Evolutionary conservation across 208 protist genomes (phyloP).

Genomic region (Blastocrithidia nonstop): DNA sequence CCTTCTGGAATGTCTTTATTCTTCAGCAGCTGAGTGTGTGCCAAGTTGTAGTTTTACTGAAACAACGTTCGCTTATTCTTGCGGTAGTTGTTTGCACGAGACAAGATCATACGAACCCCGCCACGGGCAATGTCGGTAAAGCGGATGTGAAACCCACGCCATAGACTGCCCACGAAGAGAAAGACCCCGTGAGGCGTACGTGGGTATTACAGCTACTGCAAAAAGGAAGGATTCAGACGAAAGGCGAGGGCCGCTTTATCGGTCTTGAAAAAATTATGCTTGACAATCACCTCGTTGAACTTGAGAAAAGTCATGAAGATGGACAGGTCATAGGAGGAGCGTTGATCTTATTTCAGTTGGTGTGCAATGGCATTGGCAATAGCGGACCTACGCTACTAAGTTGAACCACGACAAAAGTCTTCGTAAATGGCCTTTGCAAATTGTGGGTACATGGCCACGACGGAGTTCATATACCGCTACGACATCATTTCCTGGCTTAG

Average conservation of each 20-base stretch:
- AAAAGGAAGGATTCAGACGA: conserved; percentile 79
- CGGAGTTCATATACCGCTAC: conserved; percentile 63
- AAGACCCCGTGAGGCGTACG: conserved; percentile 84
- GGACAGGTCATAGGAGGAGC: conserved; percentile 40
- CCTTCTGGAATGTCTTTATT: conserved; percentile 97
- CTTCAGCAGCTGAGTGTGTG: conserved; percentile 89
- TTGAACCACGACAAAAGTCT: conserved; percentile 73
- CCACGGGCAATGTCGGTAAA: conserved; percentile 92
- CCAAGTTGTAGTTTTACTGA: conserved; percentile 95
- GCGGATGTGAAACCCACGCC: conserved; percentile 94
- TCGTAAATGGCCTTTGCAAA: conserved; percentile 79
- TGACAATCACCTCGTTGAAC: conserved; percentile 88
- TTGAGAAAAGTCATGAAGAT: conserved; percentile 79
- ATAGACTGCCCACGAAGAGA: conserved; percentile 85
- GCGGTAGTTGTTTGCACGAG: conserved; percentile 72
- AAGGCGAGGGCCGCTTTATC: conserved; percentile 84
- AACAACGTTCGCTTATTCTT: conserved; percentile 87
- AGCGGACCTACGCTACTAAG: conserved; percentile 23
- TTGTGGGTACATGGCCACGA: conserved; percentile 69
- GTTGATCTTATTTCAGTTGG: conserved; percentile 59
- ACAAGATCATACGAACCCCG: conserved; percentile 92
- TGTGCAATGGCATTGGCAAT: conserved; percentile 45
- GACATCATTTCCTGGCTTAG: conserved; percentile 82
- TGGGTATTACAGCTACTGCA: conserved; percentile 65
- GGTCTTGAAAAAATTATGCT: conserved; percentile 93